Conservation (phyloP, 2,329 filamentous ascomycete genomes). For the Tothia fuscella region DNA sequence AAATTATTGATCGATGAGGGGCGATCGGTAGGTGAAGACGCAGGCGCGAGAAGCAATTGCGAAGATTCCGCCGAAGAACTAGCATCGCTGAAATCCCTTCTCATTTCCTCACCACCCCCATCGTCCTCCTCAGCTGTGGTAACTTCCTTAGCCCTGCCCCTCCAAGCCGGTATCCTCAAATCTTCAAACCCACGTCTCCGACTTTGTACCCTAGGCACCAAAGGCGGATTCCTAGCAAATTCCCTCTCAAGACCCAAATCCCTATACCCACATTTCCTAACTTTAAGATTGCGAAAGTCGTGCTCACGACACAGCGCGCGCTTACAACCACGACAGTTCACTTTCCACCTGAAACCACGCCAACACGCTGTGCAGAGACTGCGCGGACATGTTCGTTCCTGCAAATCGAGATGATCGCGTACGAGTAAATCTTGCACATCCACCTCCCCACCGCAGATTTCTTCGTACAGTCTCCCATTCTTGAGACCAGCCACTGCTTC, state of each 20-base stretch:
- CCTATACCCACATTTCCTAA: constrained; percentile 45
- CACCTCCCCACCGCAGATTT: constrained; percentile 27
- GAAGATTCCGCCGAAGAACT: constrained; percentile 1
- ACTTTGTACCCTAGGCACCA: constrained; percentile 18
- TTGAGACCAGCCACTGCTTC: constrained; percentile 29
- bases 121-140: neutral
- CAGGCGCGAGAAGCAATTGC: constrained; percentile 2
- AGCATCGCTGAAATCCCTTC: constrained; percentile 1
- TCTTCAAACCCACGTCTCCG: neutral
- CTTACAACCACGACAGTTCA: constrained; percentile 46
- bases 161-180: constrained; percentile 4
- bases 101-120: neutral
- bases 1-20: neutral
- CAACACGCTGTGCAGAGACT: constrained; percentile 47
- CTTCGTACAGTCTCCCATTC: constrained; percentile 29
- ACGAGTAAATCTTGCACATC: constrained; percentile 28
- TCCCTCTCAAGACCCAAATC: constrained; percentile 40
- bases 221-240: constrained; percentile 23
- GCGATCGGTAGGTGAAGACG: neutral
- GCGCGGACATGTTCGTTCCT: constrained; percentile 38
- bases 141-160: neutral
- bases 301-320: constrained; percentile 47
- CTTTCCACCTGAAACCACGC: constrained; percentile 45
- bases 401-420: constrained; percentile 30
- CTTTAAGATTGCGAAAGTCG: constrained; percentile 43